A percentile compares a stretch with the other conserved stretches of the same genome.
Conservation (phyloP, 306 rosid genomes). For the Trifolium dubium region DNA sequence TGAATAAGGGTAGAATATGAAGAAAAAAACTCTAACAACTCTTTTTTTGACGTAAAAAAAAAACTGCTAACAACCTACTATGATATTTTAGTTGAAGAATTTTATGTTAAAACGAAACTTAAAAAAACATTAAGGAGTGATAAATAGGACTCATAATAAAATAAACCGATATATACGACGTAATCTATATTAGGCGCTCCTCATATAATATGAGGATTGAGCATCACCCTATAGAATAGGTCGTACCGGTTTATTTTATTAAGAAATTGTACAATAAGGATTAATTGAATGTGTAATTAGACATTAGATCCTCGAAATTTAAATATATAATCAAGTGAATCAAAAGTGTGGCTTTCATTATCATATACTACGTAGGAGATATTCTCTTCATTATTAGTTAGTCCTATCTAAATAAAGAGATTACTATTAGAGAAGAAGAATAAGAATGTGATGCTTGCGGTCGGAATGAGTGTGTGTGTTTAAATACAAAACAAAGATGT, state of each 20-base stretch:
- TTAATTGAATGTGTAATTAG: slow-evolving; percentile 27
- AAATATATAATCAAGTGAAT: slow-evolving; percentile 11
- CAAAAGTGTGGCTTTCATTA: slow-evolving; percentile 14
- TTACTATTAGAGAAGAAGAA: not conserved
- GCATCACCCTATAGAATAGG: not conserved
- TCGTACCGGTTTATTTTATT: slow-evolving; percentile 16
- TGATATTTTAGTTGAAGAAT: too few relatives aligned
- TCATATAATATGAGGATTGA: too few relatives aligned
- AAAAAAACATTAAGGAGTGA: too few relatives aligned
- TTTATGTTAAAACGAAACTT: too few relatives aligned
- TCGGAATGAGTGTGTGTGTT: slow-evolving; percentile 11
- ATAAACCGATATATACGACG: too few relatives aligned
- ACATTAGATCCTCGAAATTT: not conserved
- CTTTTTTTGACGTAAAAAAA: too few relatives aligned
- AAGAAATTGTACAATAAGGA: slow-evolving; percentile 37
- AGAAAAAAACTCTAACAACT: too few relatives aligned
- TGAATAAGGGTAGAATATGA: too few relatives aligned
- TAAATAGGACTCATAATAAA: too few relatives aligned
- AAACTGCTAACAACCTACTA: too few relatives aligned
- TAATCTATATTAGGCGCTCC: too few relatives aligned
- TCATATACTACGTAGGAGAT: slow-evolving; percentile 25
- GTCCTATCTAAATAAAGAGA: slow-evolving; percentile 3
- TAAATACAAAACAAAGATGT: not conserved
- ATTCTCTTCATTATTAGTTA: not conserved
- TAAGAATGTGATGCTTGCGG: not conserved